phyloP scores from a whole-genome alignment of 208 protist genomes.

The Trichomonas vaginalis region DNA sequence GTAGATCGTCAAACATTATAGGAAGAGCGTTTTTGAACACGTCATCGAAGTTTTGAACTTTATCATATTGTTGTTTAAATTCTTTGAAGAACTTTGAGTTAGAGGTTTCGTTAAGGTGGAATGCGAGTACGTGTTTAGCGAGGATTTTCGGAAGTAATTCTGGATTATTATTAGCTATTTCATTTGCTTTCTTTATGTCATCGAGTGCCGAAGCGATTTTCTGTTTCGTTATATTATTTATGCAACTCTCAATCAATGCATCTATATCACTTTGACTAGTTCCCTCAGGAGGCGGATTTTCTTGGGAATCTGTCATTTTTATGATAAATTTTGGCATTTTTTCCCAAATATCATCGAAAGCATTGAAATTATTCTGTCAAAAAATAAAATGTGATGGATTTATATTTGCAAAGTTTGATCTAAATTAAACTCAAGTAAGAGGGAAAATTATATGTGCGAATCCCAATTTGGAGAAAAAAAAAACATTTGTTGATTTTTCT shows the following conservation, averaged over 20 bases:
- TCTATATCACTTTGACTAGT: no score
- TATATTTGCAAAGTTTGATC: no score
- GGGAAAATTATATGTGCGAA: no score
- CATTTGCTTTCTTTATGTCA: neutral
- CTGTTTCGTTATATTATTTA: neutral
- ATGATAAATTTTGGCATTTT: no score
- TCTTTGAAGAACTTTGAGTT: neutral
- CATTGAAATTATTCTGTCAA: no score
- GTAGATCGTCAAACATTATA: neutral
- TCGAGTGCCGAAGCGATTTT: neutral
- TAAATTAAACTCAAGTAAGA: no score
- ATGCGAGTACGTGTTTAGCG: neutral
- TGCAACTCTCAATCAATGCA: neutral
- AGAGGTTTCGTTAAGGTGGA: neutral
- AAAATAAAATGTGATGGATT: no score
- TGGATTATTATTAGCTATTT: neutral
- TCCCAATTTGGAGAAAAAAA: no score
- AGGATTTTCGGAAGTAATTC: neutral
- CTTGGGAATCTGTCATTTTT: no score
- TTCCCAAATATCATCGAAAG: no score
- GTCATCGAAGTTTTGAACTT: neutral
- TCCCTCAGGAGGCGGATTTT: no score
- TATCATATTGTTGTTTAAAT: neutral
- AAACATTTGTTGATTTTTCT: no score
- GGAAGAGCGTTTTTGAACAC: neutral